phyloP scores from a whole-genome alignment of 208 protist genomes.

The Crithidia fasciculata region DNA sequence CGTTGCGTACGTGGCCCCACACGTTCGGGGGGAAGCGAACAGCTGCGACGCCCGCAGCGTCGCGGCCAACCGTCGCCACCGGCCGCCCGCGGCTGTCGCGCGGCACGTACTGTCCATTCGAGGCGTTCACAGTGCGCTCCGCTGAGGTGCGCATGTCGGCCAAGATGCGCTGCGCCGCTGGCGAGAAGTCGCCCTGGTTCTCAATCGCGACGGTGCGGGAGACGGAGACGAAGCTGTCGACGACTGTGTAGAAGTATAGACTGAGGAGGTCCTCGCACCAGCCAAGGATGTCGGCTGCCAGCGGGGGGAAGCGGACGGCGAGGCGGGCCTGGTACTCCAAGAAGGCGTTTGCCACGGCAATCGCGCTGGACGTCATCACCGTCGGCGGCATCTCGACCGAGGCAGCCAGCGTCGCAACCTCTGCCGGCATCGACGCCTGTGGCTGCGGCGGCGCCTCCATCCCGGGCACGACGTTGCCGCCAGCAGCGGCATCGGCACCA shows the following conservation, averaged over 20 bases:
- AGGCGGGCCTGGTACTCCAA: conserved; percentile 81
- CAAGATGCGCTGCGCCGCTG: conserved; percentile 46
- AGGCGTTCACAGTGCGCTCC: conserved; percentile 46
- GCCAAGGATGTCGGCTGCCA: conserved; percentile 68
- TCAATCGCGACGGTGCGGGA: conserved; percentile 74
- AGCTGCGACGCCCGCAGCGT: neutral
- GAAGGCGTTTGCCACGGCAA: conserved; percentile 65
- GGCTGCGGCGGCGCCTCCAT: conserved; percentile 2
- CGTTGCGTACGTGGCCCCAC: conserved; percentile 54
- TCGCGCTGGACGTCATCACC: conserved; percentile 59
- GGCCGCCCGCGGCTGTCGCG: conserved; percentile 17
- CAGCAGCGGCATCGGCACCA: neutral
- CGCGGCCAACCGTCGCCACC: conserved; percentile 4
- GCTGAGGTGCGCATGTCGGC: conserved; percentile 51
- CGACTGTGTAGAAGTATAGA: conserved; percentile 81
- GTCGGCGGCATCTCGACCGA: conserved; percentile 41
- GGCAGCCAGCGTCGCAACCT: conserved; percentile 24
- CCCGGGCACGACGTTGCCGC: conserved; percentile 16
- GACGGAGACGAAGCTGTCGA: conserved; percentile 88
- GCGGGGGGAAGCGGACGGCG: conserved; percentile 67
- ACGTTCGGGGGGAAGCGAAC: conserved; percentile 71
- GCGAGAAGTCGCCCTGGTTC: conserved; percentile 74
- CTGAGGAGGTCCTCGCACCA: conserved; percentile 77
- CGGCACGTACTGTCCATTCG: conserved; percentile 36
- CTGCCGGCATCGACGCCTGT: neutral